These are phyloP conservation scores for Metschnikowia cubensis DNA, from an alignment of 805 yeast genomes.

Conservation along the genomic window DNA sequence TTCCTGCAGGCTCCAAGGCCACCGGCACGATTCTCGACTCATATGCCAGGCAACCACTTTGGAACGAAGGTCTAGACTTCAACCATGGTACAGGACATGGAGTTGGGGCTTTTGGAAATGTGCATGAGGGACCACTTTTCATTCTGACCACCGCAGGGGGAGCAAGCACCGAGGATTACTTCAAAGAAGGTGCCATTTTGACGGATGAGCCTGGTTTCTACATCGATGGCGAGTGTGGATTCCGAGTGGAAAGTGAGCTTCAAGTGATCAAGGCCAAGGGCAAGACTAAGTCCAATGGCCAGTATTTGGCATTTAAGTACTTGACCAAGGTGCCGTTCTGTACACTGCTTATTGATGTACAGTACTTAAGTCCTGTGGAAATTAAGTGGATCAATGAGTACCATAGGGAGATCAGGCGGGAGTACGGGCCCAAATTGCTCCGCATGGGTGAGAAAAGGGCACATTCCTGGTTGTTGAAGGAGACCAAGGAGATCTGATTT, in stretches of 20 bases:
- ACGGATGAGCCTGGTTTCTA: slow-evolving; percentile 96
- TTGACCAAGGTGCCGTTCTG: slow-evolving; percentile 42
- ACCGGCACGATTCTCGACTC: slow-evolving; percentile 76
- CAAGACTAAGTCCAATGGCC: slow-evolving; percentile 24
- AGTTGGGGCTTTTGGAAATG: slow-evolving; percentile 85
- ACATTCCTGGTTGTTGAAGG: slow-evolving; percentile 65
- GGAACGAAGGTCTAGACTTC: slow-evolving; percentile 81
- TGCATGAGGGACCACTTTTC: slow-evolving; percentile 93
- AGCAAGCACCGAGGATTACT: slow-evolving; percentile 44
- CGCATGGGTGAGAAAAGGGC: slow-evolving; percentile 56
- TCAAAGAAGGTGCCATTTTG: slow-evolving; percentile 61
- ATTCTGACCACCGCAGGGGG: slow-evolving; percentile 55
- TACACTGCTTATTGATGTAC: slow-evolving; percentile 30
- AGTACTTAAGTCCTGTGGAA: slow-evolving; percentile 28
- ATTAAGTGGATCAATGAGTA: slow-evolving; percentile 38
- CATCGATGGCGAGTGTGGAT: slow-evolving; percentile 84
- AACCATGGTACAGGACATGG: slow-evolving; percentile 98
- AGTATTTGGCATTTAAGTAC: slow-evolving; percentile 36
- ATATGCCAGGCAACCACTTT: slow-evolving; percentile 76
- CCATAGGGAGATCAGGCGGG: slow-evolving; percentile 30
- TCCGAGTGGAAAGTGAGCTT: slow-evolving; percentile 84
- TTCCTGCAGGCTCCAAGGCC: slow-evolving; percentile 60
- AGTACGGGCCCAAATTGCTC: slow-evolving; percentile 36
- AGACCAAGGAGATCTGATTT: slow-evolving; percentile 41
- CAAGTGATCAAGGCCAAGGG: slow-evolving; percentile 49